These are phyloP conservation scores for Citrus maxima DNA, from an alignment of 345 rosid genomes.

Conservation along the genomic window DNA sequence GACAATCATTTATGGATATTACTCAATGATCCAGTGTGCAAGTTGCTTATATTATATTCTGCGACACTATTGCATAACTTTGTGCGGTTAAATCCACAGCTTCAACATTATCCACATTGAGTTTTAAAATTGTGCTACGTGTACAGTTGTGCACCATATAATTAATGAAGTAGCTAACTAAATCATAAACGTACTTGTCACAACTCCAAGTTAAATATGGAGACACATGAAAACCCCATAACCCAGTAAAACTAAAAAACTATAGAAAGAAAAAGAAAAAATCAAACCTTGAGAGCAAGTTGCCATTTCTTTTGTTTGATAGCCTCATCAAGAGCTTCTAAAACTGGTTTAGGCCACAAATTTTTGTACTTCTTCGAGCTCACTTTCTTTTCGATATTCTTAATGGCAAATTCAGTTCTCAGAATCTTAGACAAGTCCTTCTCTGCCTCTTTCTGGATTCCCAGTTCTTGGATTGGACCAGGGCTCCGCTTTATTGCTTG, in stretches of 20 bases:
- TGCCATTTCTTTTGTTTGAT: conserved; percentile 50
- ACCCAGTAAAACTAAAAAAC: background rate
- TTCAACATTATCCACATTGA: background rate
- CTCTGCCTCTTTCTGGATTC: conserved; percentile 41
- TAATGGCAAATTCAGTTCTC: conserved; percentile 64
- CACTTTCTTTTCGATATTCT: conserved; percentile 65
- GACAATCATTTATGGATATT: background rate
- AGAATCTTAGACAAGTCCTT: conserved; percentile 63
- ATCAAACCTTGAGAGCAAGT: conserved; percentile 65
- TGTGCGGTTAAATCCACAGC: too few species aligned
- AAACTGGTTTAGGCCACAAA: conserved; percentile 81
- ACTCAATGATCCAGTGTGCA: background rate
- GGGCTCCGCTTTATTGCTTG: conserved; percentile 24
- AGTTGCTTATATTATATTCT: background rate
- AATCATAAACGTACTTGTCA: background rate
- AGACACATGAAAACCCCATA: background rate
- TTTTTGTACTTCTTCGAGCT: conserved; percentile 62
- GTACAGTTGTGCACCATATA: background rate
- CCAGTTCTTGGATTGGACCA: conserved; percentile 14
- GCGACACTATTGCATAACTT: background rate
- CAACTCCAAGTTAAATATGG: background rate
- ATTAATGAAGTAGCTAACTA: background rate
- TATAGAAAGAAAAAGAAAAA: background rate
- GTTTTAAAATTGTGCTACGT: background rate
- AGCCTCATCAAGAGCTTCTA: conserved; percentile 85